Base-by-base conservation (phyloP, 495 filamentous ascomycete species). In the Neurospora sp. region DNA sequence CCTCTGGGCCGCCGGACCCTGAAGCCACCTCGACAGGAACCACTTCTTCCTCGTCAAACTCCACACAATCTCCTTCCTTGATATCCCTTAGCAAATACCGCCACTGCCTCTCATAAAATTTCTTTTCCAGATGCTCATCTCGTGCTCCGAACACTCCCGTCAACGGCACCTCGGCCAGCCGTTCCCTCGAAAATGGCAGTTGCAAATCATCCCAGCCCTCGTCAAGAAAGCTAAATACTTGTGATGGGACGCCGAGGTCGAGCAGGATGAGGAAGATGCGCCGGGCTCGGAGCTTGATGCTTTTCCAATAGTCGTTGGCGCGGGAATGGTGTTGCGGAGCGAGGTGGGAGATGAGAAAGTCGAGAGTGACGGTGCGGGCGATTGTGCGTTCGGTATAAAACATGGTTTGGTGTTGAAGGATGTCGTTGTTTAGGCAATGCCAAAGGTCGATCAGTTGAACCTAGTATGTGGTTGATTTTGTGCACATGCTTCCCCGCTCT, bases 121-220 rank as follows among this genome's bases (percentile, higher is more conserved):
- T 90, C 76, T 84, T 88, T 75, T 94, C 90, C 54, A 93, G 79
- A 20, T 85, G 86, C 12, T 91, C 86, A 74, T 92, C 86, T 46
- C 85, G 86, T 9, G 84, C 83, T 59, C 11, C 48, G 14, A 59
- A 27, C 48, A 27, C 20, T 14, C 20, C 48, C 10, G 48, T 59
- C 10, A 59, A 59, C 20, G 85, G 82, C 1, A 89, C 90, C 37
- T 97, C 85, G 44, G 85, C 83, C 4, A 97, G 86, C 38, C 87
- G 87, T 77, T 88, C 88, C 62, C 89, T 86, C 0, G 92, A 86
- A 70, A 97, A 84, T 0, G 95, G 95, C 20, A 98, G 86, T 82
- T 98, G 94, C 69, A 91, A 88, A 78, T 98, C 95, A 76, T 96
- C 93, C 85, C 91, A 93, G 5, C 92, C 94, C 73, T 92, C 89